Evolutionary conservation across 306 rosid genomes (phyloP).

Genomic region (Glycine soja): DNA sequence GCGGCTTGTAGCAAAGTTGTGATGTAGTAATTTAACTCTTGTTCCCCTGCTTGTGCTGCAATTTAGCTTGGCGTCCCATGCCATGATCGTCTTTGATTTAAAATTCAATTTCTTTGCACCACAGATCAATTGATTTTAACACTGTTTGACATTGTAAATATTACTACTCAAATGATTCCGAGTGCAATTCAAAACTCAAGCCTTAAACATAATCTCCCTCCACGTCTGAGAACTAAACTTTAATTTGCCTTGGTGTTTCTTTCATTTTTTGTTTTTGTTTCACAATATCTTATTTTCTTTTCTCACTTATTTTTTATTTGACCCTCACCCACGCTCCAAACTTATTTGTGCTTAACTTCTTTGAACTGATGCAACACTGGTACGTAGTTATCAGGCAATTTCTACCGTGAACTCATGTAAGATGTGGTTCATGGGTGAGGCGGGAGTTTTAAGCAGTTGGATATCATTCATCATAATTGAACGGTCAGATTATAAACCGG

Average conservation of each 20-base stretch:
- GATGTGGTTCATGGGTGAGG: too few species aligned
- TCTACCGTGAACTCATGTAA: too few species aligned
- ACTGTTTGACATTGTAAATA: slow-evolving; percentile 39
- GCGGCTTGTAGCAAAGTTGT: slow-evolving; percentile 34
- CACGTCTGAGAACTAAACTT: background rate
- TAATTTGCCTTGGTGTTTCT: background rate
- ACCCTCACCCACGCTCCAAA: background rate
- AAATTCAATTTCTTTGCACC: slow-evolving; percentile 31
- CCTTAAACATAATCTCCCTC: background rate
- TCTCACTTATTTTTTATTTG: background rate
- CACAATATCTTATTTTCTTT: background rate
- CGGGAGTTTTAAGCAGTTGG: too few species aligned
- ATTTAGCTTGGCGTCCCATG: slow-evolving; percentile 30
- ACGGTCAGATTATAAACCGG: too few species aligned
- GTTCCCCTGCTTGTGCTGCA: slow-evolving; percentile 31
- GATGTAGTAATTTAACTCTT: slow-evolving; percentile 5
- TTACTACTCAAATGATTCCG: background rate
- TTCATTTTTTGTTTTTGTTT: background rate
- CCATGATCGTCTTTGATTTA: background rate
- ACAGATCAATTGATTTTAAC: slow-evolving; percentile 29
- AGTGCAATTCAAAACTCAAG: slow-evolving; percentile 27
- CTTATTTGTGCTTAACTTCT: background rate
- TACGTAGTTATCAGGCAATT: too few species aligned
- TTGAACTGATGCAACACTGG: background rate
- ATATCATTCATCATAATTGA: too few species aligned